A percentile compares a stretch with the other conserved stretches of the same genome.
Evolutionary conservation across 139 green algal genomes (phyloP).

Genomic region (Coelastrella sp.): DNA sequence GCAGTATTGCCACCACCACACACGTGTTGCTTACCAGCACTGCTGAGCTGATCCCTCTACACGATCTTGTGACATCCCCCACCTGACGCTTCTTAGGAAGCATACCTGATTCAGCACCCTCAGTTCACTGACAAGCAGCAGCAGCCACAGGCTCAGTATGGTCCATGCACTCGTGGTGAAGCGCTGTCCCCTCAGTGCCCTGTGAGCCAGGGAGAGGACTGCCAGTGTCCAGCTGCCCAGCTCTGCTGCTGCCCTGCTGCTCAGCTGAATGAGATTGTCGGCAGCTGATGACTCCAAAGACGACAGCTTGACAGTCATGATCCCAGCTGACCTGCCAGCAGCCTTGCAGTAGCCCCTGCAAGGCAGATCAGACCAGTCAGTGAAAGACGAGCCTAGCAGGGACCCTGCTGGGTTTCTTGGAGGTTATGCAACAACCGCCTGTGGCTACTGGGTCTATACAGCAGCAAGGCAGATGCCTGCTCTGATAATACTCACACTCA

Average conservation of each 20-base stretch:
- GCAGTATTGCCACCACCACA: too few species aligned
- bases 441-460: background rate
- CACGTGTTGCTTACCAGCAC: too few species aligned
- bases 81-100: background rate
- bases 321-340: background rate
- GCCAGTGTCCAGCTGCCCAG: background rate
- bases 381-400: background rate
- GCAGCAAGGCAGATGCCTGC: background rate
- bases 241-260: constrained; percentile 16
- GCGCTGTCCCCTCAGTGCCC: constrained; percentile 16
- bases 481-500: background rate
- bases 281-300: constrained; percentile 17
- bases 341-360: constrained; percentile 19
- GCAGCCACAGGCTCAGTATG: constrained; percentile 1
- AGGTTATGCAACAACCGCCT: background rate
- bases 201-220: background rate
- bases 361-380: background rate
- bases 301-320: background rate
- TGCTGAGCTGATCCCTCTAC: background rate
- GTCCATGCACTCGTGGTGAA: constrained; percentile 23
- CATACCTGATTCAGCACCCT: constrained; percentile 30
- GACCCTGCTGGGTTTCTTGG: too few species aligned
- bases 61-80: too few species aligned
- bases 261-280: background rate
- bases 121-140: constrained; percentile 47